Base-by-base conservation (phyloP, 371 early-diverging fungal species). In the Capniomyces stellatus region DNA sequence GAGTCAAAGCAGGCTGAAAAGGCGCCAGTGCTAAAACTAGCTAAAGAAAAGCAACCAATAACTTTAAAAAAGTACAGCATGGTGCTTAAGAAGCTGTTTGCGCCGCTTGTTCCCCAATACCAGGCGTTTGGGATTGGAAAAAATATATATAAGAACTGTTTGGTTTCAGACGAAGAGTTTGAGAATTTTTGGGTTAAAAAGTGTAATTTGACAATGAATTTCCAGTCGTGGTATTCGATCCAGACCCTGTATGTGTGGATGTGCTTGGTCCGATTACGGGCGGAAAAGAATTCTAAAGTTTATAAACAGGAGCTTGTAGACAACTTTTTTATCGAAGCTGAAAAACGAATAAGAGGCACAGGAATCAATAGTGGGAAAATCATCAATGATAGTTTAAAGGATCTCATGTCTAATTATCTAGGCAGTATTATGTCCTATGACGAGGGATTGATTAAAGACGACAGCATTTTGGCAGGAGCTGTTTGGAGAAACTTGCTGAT, bases 231-330 rank as follows among this genome's bases (percentile, higher is more conserved):
- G 97, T 94, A 92, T 57, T 72, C 79, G 19, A 73, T 92, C 15
- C 87, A 88, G 0, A 81, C 85, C 39, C 64, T 96, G 44, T 93
- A 94, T 59, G 78, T 93, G 0, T 96, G 97, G 97, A 79, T 94
- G 77, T 63, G 81, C 57, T 85, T 83, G 82, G 87, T 85, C 12
- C 81, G 91, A 40, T 65, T 85, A 22, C 76, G 88, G 51, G 76
- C 76, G 4, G 81, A 83, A 49, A 64, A 71, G 2, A 69, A 82
- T 46, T 82, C 82, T 41, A 82, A 81, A 53, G 73, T 82, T 29
- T 78, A 81, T 64, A 85, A 78, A 50, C 92, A 93, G 59, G 86
- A 87, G 57, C 55, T 95, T 30, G 84, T 93, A 42, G 85, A 89
- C 61, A 75, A 79, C 52, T 78, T 93, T 47, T 92, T 93, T 73